These are phyloP conservation scores for Rhodamnia argentea DNA, from an alignment of 345 rosid genomes.

Conservation along the genomic window DNA sequence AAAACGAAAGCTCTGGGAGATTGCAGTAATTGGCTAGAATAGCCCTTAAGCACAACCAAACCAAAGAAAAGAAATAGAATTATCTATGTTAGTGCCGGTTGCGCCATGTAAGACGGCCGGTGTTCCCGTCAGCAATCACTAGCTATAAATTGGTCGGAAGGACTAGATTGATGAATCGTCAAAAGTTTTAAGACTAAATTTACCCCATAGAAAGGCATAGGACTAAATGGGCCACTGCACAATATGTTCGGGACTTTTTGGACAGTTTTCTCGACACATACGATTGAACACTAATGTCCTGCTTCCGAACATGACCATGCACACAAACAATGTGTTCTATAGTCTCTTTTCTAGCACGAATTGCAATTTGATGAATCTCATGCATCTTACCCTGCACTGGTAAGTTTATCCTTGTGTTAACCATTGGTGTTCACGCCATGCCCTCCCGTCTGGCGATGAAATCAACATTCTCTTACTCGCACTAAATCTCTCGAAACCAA, in stretches of 20 bases:
- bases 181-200: too few species aligned
- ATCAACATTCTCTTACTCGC: not conserved
- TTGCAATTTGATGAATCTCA: not conserved
- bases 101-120: too few species aligned
- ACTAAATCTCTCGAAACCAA: not conserved
- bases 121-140: fast-evolving
- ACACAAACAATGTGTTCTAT: not conserved
- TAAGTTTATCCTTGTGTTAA: not conserved
- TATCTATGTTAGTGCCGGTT: too few species aligned
- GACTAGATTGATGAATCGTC: too few species aligned
- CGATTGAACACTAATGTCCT: not conserved
- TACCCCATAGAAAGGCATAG: fast-evolving
- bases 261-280: not conserved
- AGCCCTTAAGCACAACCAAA: not conserved
- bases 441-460: not conserved
- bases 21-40: not conserved
- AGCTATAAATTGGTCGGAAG: too few species aligned
- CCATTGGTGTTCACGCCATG: not conserved
- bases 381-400: not conserved
- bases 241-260: too few species aligned
- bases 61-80: too few species aligned
- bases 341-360: not conserved
- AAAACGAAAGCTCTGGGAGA: not conserved
- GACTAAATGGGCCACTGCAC: too few species aligned
- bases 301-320: not conserved